These are phyloP conservation scores for Colletotrichum sublineola DNA, from an alignment of 2,329 filamentous ascomycete genomes.

Conservation along the genomic window DNA sequence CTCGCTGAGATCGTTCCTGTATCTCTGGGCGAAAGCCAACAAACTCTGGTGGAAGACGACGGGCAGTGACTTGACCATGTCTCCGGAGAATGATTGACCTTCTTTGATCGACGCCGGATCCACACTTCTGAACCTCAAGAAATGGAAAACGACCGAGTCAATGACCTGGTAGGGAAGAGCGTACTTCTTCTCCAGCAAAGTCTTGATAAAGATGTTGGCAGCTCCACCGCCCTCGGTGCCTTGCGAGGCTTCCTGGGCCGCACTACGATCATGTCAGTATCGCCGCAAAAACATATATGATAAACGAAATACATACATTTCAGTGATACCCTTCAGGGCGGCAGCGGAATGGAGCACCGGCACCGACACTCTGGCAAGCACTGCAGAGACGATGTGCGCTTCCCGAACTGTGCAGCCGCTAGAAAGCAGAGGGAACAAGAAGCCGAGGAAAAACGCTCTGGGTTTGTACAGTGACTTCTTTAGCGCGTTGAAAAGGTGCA, in stretches of 20 bases:
- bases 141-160: constrained; percentile 96
- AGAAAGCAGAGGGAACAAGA: constrained; percentile 89
- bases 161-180: constrained; percentile 95
- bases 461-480: constrained; percentile 96
- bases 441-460: constrained; percentile 88
- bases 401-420: constrained; percentile 92
- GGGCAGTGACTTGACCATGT: constrained; percentile 76
- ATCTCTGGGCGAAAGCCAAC: constrained; percentile 91
- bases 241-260: constrained; percentile 86
- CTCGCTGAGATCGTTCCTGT: constrained; percentile 95
- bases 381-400: constrained; percentile 90
- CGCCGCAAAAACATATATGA: too few relatives aligned
- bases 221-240: constrained; percentile 89
- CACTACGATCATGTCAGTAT: constrained; percentile 49
- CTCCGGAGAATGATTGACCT: constrained; percentile 59
- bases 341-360: constrained; percentile 94
- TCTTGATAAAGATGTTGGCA: constrained; percentile 95
- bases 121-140: constrained; percentile 85
- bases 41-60: constrained; percentile 98
- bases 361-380: constrained; percentile 86
- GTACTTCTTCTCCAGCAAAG: constrained; percentile 96
- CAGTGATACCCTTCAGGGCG: constrained; percentile 90
- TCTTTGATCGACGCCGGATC: constrained; percentile 70
- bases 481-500: constrained; percentile 93
- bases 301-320: constrained; percentile 67